Base-by-base conservation (phyloP, 129 eudicot genomes). In the Erigeron canadensis region DNA sequence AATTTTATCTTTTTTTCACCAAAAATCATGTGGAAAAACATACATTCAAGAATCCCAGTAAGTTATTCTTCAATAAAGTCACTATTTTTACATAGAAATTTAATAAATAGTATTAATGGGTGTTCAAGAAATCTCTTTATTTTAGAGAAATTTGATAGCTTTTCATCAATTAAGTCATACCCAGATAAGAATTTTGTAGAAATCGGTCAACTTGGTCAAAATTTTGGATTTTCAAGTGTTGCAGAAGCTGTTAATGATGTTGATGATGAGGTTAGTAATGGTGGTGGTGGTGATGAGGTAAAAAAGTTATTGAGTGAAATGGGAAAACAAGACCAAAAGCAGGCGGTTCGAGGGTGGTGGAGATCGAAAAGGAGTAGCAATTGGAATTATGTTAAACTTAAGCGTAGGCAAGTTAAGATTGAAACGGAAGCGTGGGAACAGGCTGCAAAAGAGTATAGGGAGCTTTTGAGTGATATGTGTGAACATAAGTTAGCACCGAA, bases 381-480 rank as follows among this genome's bases (percentile, higher is more conserved):
- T 57, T 23, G 54, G 67, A 87, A 76, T 77, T 89, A 92, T 66
- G 34, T 73, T 63, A 79, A 75, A 10, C 88, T 92, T 40, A 81
- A 77, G 79, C 74, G 72, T 59, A 70, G 98, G 63, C 98, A 92
- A 60, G 86, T 87, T 67, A 85, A 87, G 75, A 82, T 87, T 5
- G 98, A 92, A 74, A 92, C 98, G 0, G 91, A 92, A 76, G 89
- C 95, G 0, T 92, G 98, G 98, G 89, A 85, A 15, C 82, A 81
- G 53, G 91, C 96, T 0, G 96, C 86, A 0, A 85, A 77, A 45
- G 98, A 92, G 76, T 92, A 89, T 61, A 84, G 41, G 72, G 96
- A 87, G 80, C 86, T 92, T 43, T 72, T 92, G 64, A 67, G 70
- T 76, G 98, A 92, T 44, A 92, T 92, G 98, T 89, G 98, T 79